Base-by-base conservation (phyloP, 140 eudicot genomes). In the Bidens hawaiensis region DNA sequence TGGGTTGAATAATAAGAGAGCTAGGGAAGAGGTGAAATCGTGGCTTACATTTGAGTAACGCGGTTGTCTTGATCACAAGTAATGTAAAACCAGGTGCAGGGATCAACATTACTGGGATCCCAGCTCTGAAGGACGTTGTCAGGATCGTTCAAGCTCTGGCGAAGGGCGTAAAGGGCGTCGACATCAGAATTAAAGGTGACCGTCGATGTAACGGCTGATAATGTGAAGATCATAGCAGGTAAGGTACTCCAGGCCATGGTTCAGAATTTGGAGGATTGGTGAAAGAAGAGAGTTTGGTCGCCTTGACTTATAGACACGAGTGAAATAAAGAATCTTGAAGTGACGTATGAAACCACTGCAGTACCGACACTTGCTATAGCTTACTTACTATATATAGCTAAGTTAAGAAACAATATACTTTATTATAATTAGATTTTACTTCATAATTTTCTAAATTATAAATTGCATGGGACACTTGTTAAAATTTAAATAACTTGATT, bases 31-130 rank as follows among this genome's bases (percentile, higher is more conserved):
- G 27, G 51, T 5, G 17, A 8, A 17, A 13, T 21, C n/a, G 21
- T 5, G 19, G 55, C 78, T 49, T 85, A 89, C 94, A 90, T 47
- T 53, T 95, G 84, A 59, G 97, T 90, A 60, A 90, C 97, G 25
- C 54, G 89, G 40, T 79, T 83, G 43, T 86, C 88, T 23, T 76
- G 82, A 72, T 90, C 84, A 68, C 97, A 90, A 60, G 95, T 89
- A 75, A 89, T 42, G 67, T 89, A 95, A 55, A 89, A 89, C 95
- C 95, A 89, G 34, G 97, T 90, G 64, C 97, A 90, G 33, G 97
- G 97, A 47, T 74, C 81, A 6, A 90, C 97, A 26, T 86, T 89
- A 65, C 78, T 90, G 18, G 87, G 89, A 73, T 90, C 95, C 97
- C 97, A 90, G 94, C 95, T 90, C 71, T 78, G 83, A 17, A 90